phyloP scores from a whole-genome alignment of 2,329 filamentous ascomycete genomes.

The Sclerotinia borealis region DNA sequence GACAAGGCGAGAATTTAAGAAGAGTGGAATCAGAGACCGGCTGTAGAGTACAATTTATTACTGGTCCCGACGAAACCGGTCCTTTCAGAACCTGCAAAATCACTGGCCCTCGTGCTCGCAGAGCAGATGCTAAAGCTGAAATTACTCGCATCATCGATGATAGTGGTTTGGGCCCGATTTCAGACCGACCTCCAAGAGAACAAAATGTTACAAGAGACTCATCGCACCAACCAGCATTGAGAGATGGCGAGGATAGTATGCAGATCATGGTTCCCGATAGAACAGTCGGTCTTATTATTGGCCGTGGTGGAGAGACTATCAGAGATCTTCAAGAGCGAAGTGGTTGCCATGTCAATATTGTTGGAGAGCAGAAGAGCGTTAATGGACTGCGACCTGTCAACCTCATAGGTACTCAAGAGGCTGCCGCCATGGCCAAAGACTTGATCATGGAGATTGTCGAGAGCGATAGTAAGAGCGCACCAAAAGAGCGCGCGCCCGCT shows the following conservation, averaged over 20 bases:
- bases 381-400: conserved; percentile 88
- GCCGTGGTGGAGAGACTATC: conserved; percentile 89
- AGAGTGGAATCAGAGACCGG: conserved; percentile 77
- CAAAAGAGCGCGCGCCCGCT: conserved; percentile 31
- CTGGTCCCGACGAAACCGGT: conserved; percentile 64
- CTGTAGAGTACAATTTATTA: conserved; percentile 83
- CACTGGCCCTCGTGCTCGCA: conserved; percentile 63
- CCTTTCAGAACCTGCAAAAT: conserved; percentile 81
- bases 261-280: conserved; percentile 95
- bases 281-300: conserved; percentile 88
- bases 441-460: conserved; percentile 92
- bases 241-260: conserved; percentile 77
- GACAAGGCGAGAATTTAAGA: conserved; percentile 81
- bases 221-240: conserved; percentile 45
- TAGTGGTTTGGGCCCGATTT: conserved; percentile 53
- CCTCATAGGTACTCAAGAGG: conserved; percentile 71
- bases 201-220: conserved; percentile 25
- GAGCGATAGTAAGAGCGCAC: conserved; percentile 63
- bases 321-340: conserved; percentile 85
- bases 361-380: conserved; percentile 86
- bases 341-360: conserved; percentile 93
- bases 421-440: conserved; percentile 74
- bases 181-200: conserved; percentile 34
- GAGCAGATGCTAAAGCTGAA: conserved; percentile 72
- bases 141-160: conserved; percentile 88